Evolutionary conservation across 495 filamentous ascomycete species (phyloP), one percentile per base, ranked within the genome.

Genomic region (Extremus antarcticus): DNA sequence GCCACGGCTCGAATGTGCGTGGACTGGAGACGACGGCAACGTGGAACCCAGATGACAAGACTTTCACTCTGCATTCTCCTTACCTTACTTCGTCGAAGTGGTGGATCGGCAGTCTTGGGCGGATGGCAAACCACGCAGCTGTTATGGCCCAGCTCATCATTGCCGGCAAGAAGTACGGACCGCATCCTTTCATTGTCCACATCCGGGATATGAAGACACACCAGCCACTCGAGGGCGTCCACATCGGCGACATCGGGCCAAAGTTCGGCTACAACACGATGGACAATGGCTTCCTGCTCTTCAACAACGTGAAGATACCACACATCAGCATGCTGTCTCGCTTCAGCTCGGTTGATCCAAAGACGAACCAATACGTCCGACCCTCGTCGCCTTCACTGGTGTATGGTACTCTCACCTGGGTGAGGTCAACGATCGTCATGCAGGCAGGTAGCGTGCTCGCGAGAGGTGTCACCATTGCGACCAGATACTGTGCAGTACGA

Each of bases 141-240:
- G 85, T 89, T 1, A 83, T 87, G 80, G 85, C 85, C 13, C 81
- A 87, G 63, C 68, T 86, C 40, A 74, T 76, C 38, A 79, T 87
- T 51, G 70, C 65, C 38, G 80, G 79, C 43, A 85, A 83, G 66
- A 70, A 71, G 38, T 80, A 78, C 57, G 85, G 85, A 0, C 84
- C 85, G 22, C 85, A 88, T 59, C 82, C 85, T 11, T 88, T 89
- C 63, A 78, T 89, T 2, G 82, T 87, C 21, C 85, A 86, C 60
- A 77, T 89, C 61, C 74, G 85, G 56, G 81, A 86, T 58, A 63
- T 85, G 63, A 68, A 82, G 65, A 86, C 83, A 3, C 84, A 88
- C 60, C 71, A 84, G 62, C 83, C 84, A 0, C 65, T 88, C 47
- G 78, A 85, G 58, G 82, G 84, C 50, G 68, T 88, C 47, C 77